These are phyloP conservation scores for Cenococcum geophilum DNA, from an alignment of 495 filamentous ascomycete genomes.

Conservation along the genomic window DNA sequence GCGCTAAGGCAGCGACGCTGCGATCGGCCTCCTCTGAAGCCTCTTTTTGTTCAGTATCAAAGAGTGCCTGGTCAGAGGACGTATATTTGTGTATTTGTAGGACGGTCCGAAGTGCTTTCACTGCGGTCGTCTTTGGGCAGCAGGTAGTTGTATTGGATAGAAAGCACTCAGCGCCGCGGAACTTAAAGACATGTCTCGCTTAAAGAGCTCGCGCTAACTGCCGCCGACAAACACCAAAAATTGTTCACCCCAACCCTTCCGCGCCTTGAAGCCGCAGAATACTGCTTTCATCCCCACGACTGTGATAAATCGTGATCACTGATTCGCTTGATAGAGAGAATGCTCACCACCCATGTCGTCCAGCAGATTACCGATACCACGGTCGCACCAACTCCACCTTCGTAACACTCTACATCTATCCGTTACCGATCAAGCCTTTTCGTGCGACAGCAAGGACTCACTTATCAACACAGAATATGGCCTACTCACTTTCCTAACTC, in stretches of 20 bases:
- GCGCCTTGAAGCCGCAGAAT: not conserved
- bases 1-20: conserved; percentile 15
- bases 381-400: not conserved
- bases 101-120: conserved; percentile 13
- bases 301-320: not conserved
- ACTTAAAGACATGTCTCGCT: conserved; percentile 14
- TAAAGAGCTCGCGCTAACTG: conserved; percentile 1
- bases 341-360: not conserved
- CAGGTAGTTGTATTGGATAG: conserved; percentile 18
- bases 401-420: not conserved
- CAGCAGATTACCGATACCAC: not conserved
- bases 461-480: too few species aligned
- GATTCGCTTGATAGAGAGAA: not conserved
- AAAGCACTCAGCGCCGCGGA: conserved; percentile 5
- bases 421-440: too few species aligned
- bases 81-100: conserved; percentile 11
- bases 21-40: conserved; percentile 3
- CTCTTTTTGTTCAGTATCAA: conserved; percentile 1
- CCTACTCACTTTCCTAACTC: too few species aligned
- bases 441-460: too few species aligned
- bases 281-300: not conserved
- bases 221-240: not conserved
- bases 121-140: conserved; percentile 18
- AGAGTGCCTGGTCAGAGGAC: conserved; percentile 8
- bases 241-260: not conserved